Conservation (phyloP, 2,329 filamentous ascomycete species). For the Calcarisporium arbuscula region DNA sequence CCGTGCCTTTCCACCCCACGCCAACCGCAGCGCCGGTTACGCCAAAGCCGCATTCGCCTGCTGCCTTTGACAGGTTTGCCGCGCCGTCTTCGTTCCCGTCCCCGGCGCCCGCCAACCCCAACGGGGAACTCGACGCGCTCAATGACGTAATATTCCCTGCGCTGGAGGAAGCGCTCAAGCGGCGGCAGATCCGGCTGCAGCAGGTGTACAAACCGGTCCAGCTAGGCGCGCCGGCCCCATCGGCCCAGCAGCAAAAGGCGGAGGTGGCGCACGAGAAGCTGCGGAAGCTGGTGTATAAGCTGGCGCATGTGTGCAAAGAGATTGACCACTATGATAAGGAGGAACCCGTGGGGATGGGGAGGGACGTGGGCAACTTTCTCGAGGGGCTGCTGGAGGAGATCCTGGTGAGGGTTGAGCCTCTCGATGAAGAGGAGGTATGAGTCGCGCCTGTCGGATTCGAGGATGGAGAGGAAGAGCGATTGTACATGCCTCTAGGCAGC, state of each 20-base stretch:
- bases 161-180: slow-evolving; percentile 81
- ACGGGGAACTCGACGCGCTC: slow-evolving; percentile 74
- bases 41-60: slow-evolving; percentile 24
- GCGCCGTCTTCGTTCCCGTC: slow-evolving; percentile 48
- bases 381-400: slow-evolving; percentile 94
- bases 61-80: slow-evolving; percentile 21
- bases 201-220: slow-evolving; percentile 37
- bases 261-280: slow-evolving; percentile 76
- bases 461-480: too few relatives aligned
- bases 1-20: not conserved
- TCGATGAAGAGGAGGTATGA: slow-evolving; percentile 61
- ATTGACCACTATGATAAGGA: slow-evolving; percentile 84
- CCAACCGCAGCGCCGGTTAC: slow-evolving; percentile 11
- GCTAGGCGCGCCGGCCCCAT: slow-evolving; percentile 36
- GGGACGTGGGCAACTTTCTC: slow-evolving; percentile 79
- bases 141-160: slow-evolving; percentile 91
- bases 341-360: slow-evolving; percentile 88
- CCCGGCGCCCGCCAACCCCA: slow-evolving; percentile 49
- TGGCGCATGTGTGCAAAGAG: slow-evolving; percentile 77
- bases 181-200: slow-evolving; percentile 61
- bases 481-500: too few relatives aligned
- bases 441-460: too few relatives aligned
- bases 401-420: slow-evolving; percentile 80
- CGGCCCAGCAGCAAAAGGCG: slow-evolving; percentile 61
- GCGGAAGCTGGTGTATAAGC: slow-evolving; percentile 71